These are phyloP conservation scores for Kodamaea anthophila DNA, from an alignment of 1,139 yeast species.

Conservation along the genomic window DNA sequence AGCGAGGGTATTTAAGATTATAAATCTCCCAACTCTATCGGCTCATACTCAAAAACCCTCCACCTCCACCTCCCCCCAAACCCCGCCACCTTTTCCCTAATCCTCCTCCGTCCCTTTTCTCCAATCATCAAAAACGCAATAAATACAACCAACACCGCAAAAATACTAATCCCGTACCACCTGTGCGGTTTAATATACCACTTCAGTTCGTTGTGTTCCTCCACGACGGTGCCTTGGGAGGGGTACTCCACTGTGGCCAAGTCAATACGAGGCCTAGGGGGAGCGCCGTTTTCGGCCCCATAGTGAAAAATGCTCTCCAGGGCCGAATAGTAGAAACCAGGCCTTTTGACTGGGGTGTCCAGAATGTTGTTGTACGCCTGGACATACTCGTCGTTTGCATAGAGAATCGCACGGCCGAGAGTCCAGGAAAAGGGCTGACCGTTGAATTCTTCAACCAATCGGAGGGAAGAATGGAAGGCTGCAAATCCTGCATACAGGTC, in stretches of 20 bases:
- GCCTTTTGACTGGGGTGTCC: conserved; percentile 5
- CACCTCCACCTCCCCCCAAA: conserved; percentile 1
- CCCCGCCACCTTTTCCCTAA: conserved; percentile 9
- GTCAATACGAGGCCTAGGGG: conserved; percentile 38
- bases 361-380: conserved; percentile 9
- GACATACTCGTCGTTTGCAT: conserved; percentile 43
- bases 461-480: conserved; percentile 39
- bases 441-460: conserved; percentile 55
- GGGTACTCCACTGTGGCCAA: conserved; percentile 24
- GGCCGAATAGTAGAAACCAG: conserved; percentile 48
- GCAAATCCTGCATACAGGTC: no score
- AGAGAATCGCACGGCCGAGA: conserved; percentile 69
- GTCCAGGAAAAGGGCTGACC: conserved; percentile 80
- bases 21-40: conserved; percentile 7
- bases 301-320: conserved; percentile 40
- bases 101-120: conserved; percentile 17
- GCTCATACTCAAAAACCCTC: conserved; percentile 8
- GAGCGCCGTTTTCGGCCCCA: conserved; percentile 49
- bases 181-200: conserved; percentile 47
- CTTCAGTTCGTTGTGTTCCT: conserved; percentile 22
- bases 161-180: conserved; percentile 49
- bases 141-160: conserved; percentile 35
- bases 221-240: conserved; percentile 15
- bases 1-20: no score
- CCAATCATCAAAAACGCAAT: conserved; percentile 48